phyloP scores from a whole-genome alignment of 768 basidiomycete genomes.

The Rhizopogon vinicolor region DNA sequence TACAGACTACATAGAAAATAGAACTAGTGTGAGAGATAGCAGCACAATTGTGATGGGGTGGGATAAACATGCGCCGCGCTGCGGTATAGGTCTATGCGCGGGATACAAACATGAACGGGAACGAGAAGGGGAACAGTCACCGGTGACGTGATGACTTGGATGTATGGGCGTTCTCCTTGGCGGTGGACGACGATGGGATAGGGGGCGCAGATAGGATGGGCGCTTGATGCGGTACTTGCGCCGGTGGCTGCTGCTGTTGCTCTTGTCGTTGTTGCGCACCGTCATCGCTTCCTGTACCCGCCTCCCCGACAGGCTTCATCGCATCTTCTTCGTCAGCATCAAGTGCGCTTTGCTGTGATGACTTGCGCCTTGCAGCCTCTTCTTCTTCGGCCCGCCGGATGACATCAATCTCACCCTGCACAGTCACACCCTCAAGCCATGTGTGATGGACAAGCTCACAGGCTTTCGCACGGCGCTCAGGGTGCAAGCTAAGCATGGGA shows the following conservation, averaged over 20 bases:
- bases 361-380: slow-evolving; percentile 28
- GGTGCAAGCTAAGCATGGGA: slow-evolving; percentile 88
- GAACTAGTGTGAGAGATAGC: neutral
- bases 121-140: neutral
- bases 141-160: slow-evolving; percentile 9
- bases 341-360: slow-evolving; percentile 10
- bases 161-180: slow-evolving; percentile 12
- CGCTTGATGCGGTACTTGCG: slow-evolving; percentile 14
- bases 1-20: neutral
- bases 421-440: slow-evolving; percentile 82
- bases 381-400: slow-evolving; percentile 59
- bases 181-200: slow-evolving; percentile 13
- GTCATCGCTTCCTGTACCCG: slow-evolving; percentile 4
- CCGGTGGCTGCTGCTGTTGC: slow-evolving; percentile 2
- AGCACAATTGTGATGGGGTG: slow-evolving; percentile 1
- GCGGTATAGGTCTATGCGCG: neutral
- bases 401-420: slow-evolving; percentile 89
- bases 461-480: slow-evolving; percentile 86
- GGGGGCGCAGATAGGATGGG: slow-evolving; percentile 31
- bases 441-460: slow-evolving; percentile 79
- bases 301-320: slow-evolving; percentile 63
- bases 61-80: neutral
- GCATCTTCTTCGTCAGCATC: slow-evolving; percentile 39
- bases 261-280: slow-evolving; percentile 1
- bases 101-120: neutral